Base-by-base conservation (phyloP, 805 yeast genomes). In the Ogataea allantospora region DNA sequence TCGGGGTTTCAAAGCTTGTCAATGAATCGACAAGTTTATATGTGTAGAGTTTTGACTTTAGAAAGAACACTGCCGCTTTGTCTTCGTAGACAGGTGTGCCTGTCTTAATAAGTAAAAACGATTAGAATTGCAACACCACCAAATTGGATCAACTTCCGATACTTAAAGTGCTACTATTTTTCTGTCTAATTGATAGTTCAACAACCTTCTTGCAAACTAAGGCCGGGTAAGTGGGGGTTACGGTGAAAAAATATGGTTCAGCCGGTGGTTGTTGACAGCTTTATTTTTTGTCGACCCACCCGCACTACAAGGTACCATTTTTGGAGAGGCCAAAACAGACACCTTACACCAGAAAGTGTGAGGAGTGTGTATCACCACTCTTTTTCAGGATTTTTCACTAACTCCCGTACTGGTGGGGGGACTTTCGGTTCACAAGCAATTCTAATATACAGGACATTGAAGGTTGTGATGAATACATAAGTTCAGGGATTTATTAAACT, bases 201-300 rank as follows among this genome's bases (percentile, higher is more conserved):
- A 35, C 34, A 36, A 25, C 13, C 35, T 35, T 36, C 20, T 26
- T 9, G 15, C n/a, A 18, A 6, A 7, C 8, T 6, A 11, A 5
- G 40, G 40, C 40, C 35, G 40, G 40, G 40, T 36, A 36, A 36
- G 18, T 15, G 20, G 30, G 24, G 25, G 7, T n/a, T 10, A 18
- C 14, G 17, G 9, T 4, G n/a, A 33, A 33, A 25, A 33, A 33
- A 7, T 7, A 21, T n/a, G n/a, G n/a, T n/a, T n/a, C n/a, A n/a
- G n/a, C n/a, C n/a, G n/a, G n/a, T n/a, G n/a, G n/a, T n/a, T n/a
- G n/a, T n/a, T n/a, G n/a, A n/a, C n/a, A n/a, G n/a, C n/a, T n/a
- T n/a, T n/a, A n/a, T n/a, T n/a, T n/a, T n/a, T n/a, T n/a, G n/a
- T n/a, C n/a, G n/a, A n/a, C n/a, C n/a, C n/a, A n/a, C n/a, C n/a